phyloP scores from a whole-genome alignment of 108 stramenopile species.

The Pelagomonas calceolata region DNA sequence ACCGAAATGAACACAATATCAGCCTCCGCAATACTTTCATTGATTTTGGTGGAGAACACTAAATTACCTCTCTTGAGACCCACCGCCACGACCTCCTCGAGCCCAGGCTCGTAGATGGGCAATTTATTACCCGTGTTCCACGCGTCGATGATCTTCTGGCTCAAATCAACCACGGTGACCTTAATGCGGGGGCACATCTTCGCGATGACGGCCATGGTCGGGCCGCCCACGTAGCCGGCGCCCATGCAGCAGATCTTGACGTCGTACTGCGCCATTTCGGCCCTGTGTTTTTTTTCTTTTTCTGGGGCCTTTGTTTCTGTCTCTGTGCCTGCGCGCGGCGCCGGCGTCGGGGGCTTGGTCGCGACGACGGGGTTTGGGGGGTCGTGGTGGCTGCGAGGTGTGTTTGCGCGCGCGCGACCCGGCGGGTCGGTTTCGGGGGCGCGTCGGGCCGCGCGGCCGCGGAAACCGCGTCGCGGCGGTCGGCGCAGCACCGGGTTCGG shows the following conservation, averaged over 20 bases:
- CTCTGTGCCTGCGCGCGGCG: no score
- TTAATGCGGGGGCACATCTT: constrained; percentile 84
- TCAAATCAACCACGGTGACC: constrained; percentile 92
- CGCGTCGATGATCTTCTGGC: constrained; percentile 80
- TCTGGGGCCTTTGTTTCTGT: no score
- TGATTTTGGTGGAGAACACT: constrained; percentile 95
- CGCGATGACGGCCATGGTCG: constrained; percentile 99
- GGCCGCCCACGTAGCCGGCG: constrained; percentile 98
- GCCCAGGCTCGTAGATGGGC: constrained; percentile 97
- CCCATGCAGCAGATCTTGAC: constrained; percentile 95
- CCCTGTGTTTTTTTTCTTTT: no score
- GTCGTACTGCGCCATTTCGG: no score
- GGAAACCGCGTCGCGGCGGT: no score
- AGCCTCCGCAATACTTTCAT: constrained; percentile 71
- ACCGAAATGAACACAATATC: constrained; percentile 98
- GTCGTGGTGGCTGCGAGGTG: no score
- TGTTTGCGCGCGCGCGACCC: no score
- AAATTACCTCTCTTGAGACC: constrained; percentile 65
- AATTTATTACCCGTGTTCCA: constrained; percentile 90
- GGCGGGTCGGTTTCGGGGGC: no score
- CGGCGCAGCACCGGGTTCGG: no score
- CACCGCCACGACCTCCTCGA: constrained; percentile 74
- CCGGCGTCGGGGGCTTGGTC: no score
- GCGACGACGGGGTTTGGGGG: no score
- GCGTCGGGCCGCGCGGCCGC: no score